A percentile compares a stretch with the other conserved stretches of the same genome.
Conservation (phyloP, 163 green algal genomes). For the Coccomyxa subellipsoidea region DNA sequence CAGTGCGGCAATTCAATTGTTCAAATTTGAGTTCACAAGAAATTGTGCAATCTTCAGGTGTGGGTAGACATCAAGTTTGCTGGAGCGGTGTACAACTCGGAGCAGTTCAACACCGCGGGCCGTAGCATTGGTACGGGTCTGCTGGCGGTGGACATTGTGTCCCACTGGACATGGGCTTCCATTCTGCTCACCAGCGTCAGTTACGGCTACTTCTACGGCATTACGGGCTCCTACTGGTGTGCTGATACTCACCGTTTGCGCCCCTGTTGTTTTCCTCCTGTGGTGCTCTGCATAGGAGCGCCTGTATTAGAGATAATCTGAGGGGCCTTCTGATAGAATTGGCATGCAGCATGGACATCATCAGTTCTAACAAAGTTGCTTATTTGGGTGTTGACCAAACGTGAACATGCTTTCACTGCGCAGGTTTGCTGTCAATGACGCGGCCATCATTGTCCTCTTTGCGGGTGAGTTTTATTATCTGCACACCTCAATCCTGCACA, state of each 20-base stretch:
- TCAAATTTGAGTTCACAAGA: no score
- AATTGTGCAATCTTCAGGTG: not conserved
- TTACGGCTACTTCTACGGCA: conserved; percentile 11
- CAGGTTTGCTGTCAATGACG: conserved; percentile 9
- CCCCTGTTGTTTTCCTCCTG: not conserved
- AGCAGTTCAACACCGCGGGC: conserved; percentile 84
- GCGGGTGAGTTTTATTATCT: not conserved
- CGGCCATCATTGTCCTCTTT: conserved; percentile 62
- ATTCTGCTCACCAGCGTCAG: conserved; percentile 18
- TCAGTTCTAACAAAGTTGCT: no score
- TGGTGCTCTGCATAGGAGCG: no score
- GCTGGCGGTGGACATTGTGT: conserved; percentile 80
- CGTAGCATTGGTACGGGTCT: conserved; percentile 64
- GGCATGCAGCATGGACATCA: no score
- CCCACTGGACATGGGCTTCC: conserved; percentile 24
- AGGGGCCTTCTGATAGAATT: no score
- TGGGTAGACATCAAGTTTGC: conserved; percentile 15
- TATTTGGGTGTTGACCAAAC: not conserved
- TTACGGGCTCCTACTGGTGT: conserved; percentile 7
- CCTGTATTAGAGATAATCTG: no score
- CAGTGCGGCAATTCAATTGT: no score
- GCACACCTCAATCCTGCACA: no score
- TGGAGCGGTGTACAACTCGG: conserved; percentile 48
- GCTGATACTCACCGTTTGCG: not conserved
- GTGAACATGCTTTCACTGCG: not conserved